These are phyloP conservation scores for Schizothecium vesticola DNA, from an alignment of 495 filamentous ascomycete species.

Conservation along the genomic window DNA sequence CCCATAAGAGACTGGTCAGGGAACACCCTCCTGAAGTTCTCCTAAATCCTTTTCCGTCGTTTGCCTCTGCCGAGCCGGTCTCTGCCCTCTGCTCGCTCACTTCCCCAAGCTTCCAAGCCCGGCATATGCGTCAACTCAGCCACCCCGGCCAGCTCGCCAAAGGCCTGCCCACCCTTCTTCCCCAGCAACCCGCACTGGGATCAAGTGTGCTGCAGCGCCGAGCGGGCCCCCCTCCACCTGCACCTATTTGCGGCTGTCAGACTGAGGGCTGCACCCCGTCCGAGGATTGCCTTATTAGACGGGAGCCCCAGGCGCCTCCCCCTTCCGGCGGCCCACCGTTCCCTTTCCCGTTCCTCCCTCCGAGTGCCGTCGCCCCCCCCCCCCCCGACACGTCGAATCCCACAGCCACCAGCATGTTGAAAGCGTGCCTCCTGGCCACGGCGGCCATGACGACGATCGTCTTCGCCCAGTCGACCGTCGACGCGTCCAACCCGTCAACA, in stretches of 20 bases:
- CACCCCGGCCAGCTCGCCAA: slow-evolving; percentile 6
- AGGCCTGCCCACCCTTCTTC: slow-evolving; percentile 3
- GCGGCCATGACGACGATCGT: slow-evolving; percentile 2
- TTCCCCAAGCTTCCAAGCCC: not conserved
- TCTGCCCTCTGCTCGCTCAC: not conserved
- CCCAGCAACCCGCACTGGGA: slow-evolving; percentile 4
- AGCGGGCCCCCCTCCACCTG: slow-evolving; percentile 1
- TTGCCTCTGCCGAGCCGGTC: slow-evolving; percentile 7
- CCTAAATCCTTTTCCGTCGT: not conserved
- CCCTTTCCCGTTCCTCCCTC: not conserved
- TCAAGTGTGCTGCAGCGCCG: not conserved
- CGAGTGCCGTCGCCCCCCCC: not conserved
- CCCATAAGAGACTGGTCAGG: not conserved
- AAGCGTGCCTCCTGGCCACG: slow-evolving; percentile 4
- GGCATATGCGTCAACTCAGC: slow-evolving; percentile 9
- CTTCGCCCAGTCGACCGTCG: slow-evolving; percentile 7
- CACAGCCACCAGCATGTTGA: slow-evolving; percentile 6
- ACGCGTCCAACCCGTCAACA: not conserved
- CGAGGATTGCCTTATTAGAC: slow-evolving; percentile 11
- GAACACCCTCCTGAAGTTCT: not conserved
- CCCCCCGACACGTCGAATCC: not conserved
- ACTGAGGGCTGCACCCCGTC: slow-evolving; percentile 1
- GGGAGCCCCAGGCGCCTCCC: slow-evolving; percentile 4
- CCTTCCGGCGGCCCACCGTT: not conserved
- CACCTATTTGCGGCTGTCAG: slow-evolving; percentile 15